Percentiles rank a stretch among this genome's conserved stretches.
phyloP scores from a whole-genome alignment of 371 early-diverging fungal genomes.

The Nematocida ausubeli region DNA sequence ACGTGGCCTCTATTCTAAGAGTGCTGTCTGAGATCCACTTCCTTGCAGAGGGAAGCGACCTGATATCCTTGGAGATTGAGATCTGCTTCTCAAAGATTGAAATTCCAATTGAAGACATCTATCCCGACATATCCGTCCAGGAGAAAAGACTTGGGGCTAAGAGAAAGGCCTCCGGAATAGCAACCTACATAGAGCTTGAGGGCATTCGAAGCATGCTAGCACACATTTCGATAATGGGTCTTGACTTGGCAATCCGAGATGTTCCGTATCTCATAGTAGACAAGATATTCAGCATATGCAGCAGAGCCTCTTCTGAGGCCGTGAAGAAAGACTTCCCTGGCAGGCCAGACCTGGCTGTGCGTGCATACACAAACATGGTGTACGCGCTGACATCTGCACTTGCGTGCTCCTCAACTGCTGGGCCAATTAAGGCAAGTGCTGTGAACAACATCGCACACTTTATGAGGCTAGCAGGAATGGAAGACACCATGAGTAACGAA shows the following conservation, averaged over 20 bases:
- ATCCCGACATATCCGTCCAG: constrained; percentile 46
- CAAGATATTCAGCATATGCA: constrained; percentile 40
- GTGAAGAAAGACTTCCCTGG: constrained; percentile 41
- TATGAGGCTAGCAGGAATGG: constrained; percentile 62
- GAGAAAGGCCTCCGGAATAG: constrained; percentile 36
- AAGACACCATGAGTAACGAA: constrained; percentile 47
- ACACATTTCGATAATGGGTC: constrained; percentile 43
- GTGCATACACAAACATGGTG: constrained; percentile 36
- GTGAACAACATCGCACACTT: constrained; percentile 67
- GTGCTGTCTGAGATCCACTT: constrained; percentile 53
- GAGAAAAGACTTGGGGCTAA: constrained; percentile 49
- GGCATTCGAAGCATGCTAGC: constrained; percentile 47
- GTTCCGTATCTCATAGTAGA: constrained; percentile 48
- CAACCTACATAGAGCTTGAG: constrained; percentile 52
- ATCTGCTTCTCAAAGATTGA: constrained; percentile 53
- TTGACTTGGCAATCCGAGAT: constrained; percentile 44
- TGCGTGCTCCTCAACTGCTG: constrained; percentile 59
- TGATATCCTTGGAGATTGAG: constrained; percentile 53
- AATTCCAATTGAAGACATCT: constrained; percentile 39
- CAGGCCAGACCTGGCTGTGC: neutral
- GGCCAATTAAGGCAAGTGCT: constrained; percentile 63
- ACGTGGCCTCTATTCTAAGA: constrained; percentile 16
- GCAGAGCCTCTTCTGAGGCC: constrained; percentile 11
- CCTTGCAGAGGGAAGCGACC: constrained; percentile 49
- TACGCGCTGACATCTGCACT: constrained; percentile 37